phyloP scores from a whole-genome alignment of 2,329 filamentous ascomycete genomes.

The Shiraia bambusicola region DNA sequence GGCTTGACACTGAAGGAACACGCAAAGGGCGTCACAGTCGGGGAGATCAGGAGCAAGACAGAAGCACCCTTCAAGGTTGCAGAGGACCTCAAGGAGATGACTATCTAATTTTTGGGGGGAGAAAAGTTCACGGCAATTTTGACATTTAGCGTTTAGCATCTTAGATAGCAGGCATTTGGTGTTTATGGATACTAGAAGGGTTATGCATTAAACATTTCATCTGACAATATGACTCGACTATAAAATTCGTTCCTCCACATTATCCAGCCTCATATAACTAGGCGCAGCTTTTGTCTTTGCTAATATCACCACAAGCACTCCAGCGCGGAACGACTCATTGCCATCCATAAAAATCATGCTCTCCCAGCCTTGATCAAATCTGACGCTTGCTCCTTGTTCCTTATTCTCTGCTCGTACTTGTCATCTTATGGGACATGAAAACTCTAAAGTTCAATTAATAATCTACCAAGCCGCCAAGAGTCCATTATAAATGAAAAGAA shows the following conservation, averaged over 20 bases:
- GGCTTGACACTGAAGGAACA: conserved; percentile 81
- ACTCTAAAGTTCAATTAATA: too few species aligned
- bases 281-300: conserved; percentile 29
- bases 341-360: conserved; percentile 41
- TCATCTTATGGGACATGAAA: too few species aligned
- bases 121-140: conserved; percentile 1
- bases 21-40: conserved; percentile 82
- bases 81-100: conserved; percentile 78
- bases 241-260: conserved; percentile 18
- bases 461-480: too few species aligned
- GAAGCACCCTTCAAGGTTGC: conserved; percentile 81
- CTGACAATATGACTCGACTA: neutral
- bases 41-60: conserved; percentile 85
- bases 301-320: conserved; percentile 34
- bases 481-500: too few species aligned
- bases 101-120: conserved; percentile 14
- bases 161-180: conserved; percentile 14
- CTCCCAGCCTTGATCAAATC: conserved; percentile 39
- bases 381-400: conserved; percentile 24
- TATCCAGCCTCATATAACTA: conserved; percentile 28
- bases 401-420: conserved; percentile 28
- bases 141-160: conserved; percentile 4
- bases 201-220: too few species aligned
- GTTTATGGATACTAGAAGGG: neutral
- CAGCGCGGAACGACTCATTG: conserved; percentile 37